phyloP scores from a whole-genome alignment of 2,329 filamentous ascomycete genomes.

The Conoideocrella luteorostrata region DNA sequence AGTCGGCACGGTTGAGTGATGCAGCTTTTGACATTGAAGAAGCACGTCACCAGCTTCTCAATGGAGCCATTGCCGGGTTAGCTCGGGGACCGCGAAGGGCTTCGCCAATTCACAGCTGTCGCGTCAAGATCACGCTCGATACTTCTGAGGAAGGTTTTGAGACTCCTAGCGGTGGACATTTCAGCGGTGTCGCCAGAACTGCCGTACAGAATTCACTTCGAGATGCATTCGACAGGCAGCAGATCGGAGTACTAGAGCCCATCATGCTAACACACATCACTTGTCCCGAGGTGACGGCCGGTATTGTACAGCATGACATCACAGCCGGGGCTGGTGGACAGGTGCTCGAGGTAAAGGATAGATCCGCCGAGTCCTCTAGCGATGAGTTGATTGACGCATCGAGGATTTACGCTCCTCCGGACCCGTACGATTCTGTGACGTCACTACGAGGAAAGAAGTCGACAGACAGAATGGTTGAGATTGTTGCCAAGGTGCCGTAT shows the following conservation, averaged over 20 bases:
- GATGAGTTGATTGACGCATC: slow-evolving; percentile 55
- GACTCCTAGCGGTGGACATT: slow-evolving; percentile 60
- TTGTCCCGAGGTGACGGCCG: slow-evolving; percentile 75
- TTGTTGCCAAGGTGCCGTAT: slow-evolving; percentile 81
- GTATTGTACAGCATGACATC: slow-evolving; percentile 76
- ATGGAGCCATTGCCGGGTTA: slow-evolving; percentile 76
- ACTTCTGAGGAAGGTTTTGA: slow-evolving; percentile 44
- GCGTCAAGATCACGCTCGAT: slow-evolving; percentile 65
- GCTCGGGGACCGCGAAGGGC: slow-evolving; percentile 75
- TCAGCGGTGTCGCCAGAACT: slow-evolving; percentile 54
- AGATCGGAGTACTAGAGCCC: slow-evolving; percentile 75
- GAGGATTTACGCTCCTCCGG: slow-evolving; percentile 79
- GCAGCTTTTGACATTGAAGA: slow-evolving; percentile 44
- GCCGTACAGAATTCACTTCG: slow-evolving; percentile 66
- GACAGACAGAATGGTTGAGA: slow-evolving; percentile 48
- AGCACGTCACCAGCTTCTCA: slow-evolving; percentile 57
- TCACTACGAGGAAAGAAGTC: slow-evolving; percentile 49
- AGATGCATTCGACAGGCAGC: slow-evolving; percentile 46
- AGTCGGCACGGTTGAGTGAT: slow-evolving; percentile 39
- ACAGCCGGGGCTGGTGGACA: slow-evolving; percentile 65
- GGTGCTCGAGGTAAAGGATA: slow-evolving; percentile 63
- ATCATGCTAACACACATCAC: slow-evolving; percentile 87
- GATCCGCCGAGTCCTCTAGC: slow-evolving; percentile 32
- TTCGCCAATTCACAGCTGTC: slow-evolving; percentile 72
- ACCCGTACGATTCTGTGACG: slow-evolving; percentile 64